Conservation (phyloP, 2,329 filamentous ascomycete genomes). For the Penicillium sp. region DNA sequence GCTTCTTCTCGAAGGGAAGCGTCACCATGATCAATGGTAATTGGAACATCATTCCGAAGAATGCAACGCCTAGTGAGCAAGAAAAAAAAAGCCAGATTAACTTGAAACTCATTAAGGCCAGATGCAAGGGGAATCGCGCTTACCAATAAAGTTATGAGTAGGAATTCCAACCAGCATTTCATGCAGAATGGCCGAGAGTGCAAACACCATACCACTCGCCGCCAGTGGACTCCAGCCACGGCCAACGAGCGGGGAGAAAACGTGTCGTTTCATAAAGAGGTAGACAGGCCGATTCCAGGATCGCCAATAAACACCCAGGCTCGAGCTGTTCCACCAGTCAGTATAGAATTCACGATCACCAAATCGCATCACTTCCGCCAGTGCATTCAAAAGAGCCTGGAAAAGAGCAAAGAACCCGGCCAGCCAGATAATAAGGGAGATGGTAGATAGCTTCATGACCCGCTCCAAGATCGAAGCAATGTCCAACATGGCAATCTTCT, state of each 20-base stretch:
- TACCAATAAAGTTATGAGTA: slow-evolving; percentile 90
- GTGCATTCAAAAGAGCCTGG: slow-evolving; percentile 86
- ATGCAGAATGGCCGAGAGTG: slow-evolving; percentile 85
- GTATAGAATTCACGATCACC: slow-evolving; percentile 94
- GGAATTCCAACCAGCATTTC: slow-evolving; percentile 92
- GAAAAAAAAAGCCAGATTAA: slow-evolving; percentile 10
- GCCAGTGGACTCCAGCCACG: slow-evolving; percentile 73
- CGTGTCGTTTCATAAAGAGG: slow-evolving; percentile 92
- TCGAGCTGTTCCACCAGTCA: slow-evolving; percentile 96
- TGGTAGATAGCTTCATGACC: slow-evolving; percentile 91
- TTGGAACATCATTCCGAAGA: slow-evolving; percentile 91
- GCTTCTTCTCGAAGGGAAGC: slow-evolving; percentile 76
- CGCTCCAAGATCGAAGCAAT: slow-evolving; percentile 82
- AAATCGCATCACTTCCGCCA: slow-evolving; percentile 88
- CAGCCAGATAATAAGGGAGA: slow-evolving; percentile 94
- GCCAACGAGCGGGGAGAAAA: slow-evolving; percentile 85
- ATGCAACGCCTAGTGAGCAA: slow-evolving; percentile 72
- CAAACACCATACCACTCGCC: slow-evolving; percentile 82
- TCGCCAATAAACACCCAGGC: slow-evolving; percentile 87
- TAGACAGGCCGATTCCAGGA: slow-evolving; percentile 98
- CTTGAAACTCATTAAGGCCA: background rate
- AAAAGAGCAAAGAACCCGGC: slow-evolving; percentile 97
- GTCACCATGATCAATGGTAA: slow-evolving; percentile 86
- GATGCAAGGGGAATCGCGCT: slow-evolving; percentile 27
- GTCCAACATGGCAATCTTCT: slow-evolving; percentile 82